Base-by-base conservation (phyloP, 805 yeast species). In the Candida sphagnicola region DNA sequence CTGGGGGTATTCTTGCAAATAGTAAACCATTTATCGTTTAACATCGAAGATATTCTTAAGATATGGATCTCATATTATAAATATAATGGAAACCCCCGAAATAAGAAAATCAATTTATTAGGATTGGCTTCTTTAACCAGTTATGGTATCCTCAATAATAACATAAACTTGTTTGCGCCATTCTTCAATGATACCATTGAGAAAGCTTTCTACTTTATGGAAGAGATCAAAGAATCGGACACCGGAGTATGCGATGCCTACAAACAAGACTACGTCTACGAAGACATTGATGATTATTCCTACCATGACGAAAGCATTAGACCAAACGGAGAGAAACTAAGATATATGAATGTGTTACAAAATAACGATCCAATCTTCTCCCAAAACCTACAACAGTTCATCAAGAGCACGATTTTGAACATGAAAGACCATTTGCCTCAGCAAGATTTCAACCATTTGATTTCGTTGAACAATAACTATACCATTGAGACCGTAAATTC, bases 1-100 rank as follows among this genome's bases (percentile, higher is more conserved):
- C 62, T 72, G 2, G 57, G 56, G 6, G 44, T 59, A 15, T 65
- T 74, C 31, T 34, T 67, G 8, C 49, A 56, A 25, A 48, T 69
- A 31, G 46, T 72, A 30, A 50, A 46, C 18, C 62, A 57, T 38
- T 39, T 61, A 34, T 43, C 59, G 6, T 38, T 60, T 26, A 13
- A 21, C 4, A 31, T 40, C 23, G 59, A 64, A 46, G 45, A 41
- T 16, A 59, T 64, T 36, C 29, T 69, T 28, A 48, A 47, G 8
- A 47, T 47, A 10, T 74, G 78, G 68, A 57, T 73, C 43, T 63
- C 67, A 19, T 54, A 57, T 46, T 61, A 64, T 46, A 60, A 55
- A 40, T 76, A 77, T 42, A 74, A 85, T 40, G 85, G 83, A 30
- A 88, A 82, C 50, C 90, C 95, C 1, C 72, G 86, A 42, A 77